Evolutionary conservation across 108 stramenopile species (phyloP).

Genomic region (Hondaea fermentalgiana): DNA sequence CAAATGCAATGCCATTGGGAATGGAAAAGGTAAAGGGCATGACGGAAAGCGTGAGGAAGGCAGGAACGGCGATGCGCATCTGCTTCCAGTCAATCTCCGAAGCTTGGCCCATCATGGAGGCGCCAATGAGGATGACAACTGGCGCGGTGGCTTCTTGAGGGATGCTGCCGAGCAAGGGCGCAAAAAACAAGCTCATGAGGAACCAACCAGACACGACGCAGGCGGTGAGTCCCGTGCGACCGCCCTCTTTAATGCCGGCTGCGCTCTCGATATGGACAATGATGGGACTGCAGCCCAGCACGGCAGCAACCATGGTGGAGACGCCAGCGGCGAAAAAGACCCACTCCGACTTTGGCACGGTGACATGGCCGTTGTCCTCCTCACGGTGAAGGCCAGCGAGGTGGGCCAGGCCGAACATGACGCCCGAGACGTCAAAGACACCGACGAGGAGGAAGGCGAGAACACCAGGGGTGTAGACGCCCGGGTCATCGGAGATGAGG

Average conservation of each 20-base stretch:
- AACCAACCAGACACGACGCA: slow-evolving; percentile 49
- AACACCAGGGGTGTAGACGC: slow-evolving; percentile 13
- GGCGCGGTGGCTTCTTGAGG: slow-evolving; percentile 75
- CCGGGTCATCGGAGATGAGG: slow-evolving; percentile 17
- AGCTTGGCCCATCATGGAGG: slow-evolving; percentile 56
- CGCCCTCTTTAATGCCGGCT: slow-evolving; percentile 56
- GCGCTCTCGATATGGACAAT: slow-evolving; percentile 53
- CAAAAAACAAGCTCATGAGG: slow-evolving; percentile 49
- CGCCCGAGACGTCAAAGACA: slow-evolving; percentile 56
- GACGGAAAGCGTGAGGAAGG: slow-evolving; percentile 66
- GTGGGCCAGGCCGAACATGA: slow-evolving; percentile 53
- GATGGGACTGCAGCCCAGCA: slow-evolving; percentile 48
- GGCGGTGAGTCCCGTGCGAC: slow-evolving; percentile 55
- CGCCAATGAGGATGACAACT: slow-evolving; percentile 63
- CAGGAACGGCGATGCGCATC: slow-evolving; percentile 57
- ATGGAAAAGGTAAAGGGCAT: slow-evolving; percentile 70
- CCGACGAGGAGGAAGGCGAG: slow-evolving; percentile 50
- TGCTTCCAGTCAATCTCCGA: slow-evolving; percentile 62
- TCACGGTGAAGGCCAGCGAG: slow-evolving; percentile 35
- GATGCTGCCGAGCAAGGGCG: slow-evolving; percentile 67
- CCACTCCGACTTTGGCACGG: slow-evolving; percentile 45
- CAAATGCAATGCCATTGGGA: slow-evolving; percentile 52
- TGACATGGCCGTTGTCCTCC: slow-evolving; percentile 24
- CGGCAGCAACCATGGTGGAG: slow-evolving; percentile 45
- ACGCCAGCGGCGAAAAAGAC: slow-evolving; percentile 39